Base-by-base conservation (phyloP, 129 eudicot genomes). In the Logfia minima region DNA sequence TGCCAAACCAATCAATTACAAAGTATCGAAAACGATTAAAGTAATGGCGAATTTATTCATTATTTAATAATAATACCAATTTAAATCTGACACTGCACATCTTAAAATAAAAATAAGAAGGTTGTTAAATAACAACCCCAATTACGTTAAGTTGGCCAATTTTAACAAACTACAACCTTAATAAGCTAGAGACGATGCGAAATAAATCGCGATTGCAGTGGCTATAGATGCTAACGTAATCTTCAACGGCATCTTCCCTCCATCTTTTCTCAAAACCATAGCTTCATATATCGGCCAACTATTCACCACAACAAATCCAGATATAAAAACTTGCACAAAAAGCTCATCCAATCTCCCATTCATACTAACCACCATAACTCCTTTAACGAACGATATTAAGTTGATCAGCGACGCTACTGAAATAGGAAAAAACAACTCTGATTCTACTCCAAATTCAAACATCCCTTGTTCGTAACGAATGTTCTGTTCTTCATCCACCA, bases 251-350 rank as follows among this genome's bases (percentile, higher is more conserved):
- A 87, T 87, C 74, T 53, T 90, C 59, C 96, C 92, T 67, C 68
- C 32, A 76, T 90, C 96, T 13, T 65, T 79, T 76, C 96, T 87
- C 69, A 84, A 77, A 19, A 86, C 10, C 92, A 87, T 90, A 43
- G 83, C 90, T 77, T 87, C 84, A 56, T 85, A 87, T 16, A 90
- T 24, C 10, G 90, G 89, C 83, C 83, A 83, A 52, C 88, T 63
- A 80, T 87, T 90, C 61, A 87, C n/a, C 71, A 87, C 84, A 32
- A 32, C 88, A 80, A 85, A 85, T n/a, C 92, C 96, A 63, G 80
- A 74, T 65, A 90, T 18, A 10, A 87, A 79, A 13, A 87, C 61
- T 43, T 90, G 96, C 32, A 83, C 19, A 41, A 73, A 66, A n/a
- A 84, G 34, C 45, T 55, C 85, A 0, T 73, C 77, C 22, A 80